Evolutionary conservation across 2,329 filamentous ascomycete species (phyloP), one percentile per base, ranked within the genome.

Genomic region (Coleophoma crateriformis): DNA sequence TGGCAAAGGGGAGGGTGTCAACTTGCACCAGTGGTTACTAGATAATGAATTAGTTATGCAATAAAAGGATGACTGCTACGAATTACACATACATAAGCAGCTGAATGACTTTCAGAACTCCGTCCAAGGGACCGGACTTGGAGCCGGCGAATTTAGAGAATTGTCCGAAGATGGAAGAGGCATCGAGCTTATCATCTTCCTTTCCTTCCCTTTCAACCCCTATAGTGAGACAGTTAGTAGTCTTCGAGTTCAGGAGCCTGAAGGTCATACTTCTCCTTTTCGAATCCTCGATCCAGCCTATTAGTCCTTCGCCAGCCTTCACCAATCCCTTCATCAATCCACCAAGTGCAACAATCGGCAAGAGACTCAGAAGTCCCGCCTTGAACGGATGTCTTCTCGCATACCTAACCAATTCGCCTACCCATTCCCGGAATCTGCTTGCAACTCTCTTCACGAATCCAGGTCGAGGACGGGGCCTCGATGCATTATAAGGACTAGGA

Each of bases 21-120:
- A 49, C 46, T 50, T 61, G 50, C 58, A 61, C 35, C 55, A 63
- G 39, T 64, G 62, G 34, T 60, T 63, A 34, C 62, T 64, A 40
- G 41, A 52, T 22, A n/a, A 8, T 37, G 45, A 40, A n/a, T 32
- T 15, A 37, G 15, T 38, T 33, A 12, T 27, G 17, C 4, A n/a
- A 10, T 1, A 19, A 15, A 33, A 19, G 39, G 32, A 42, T 27
- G 7, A 27, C 27, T 10, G 8, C 6, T 7, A 7, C 27, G n/a
- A 10, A 39, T 33, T 10, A 15, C 33, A 61, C 62, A 51, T 45
- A 64, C 62, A 58, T 45, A 20, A 54, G 47, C 58, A 64, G 58
- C 33, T 61, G 59, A 32, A 61, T n/a, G n/a, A 62, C 51, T 49
- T 57, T 64, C 48, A 63, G 43, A n/a, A 61, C 40, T 3, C 62